Conservation (phyloP, 2,329 filamentous ascomycete species). For the Trichoderma sp. region DNA sequence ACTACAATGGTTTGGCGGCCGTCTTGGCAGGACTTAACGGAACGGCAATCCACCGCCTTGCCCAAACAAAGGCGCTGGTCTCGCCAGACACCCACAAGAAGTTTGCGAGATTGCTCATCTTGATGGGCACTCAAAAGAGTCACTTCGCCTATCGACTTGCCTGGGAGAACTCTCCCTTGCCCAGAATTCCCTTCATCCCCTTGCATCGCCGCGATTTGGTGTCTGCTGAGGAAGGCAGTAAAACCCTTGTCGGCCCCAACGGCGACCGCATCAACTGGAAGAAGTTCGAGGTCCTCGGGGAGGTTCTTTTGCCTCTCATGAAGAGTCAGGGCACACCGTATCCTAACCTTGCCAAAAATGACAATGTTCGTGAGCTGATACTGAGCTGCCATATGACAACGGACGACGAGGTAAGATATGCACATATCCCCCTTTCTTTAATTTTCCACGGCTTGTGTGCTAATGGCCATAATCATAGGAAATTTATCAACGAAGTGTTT, state of each 20-base stretch:
- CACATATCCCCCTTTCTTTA: not conserved
- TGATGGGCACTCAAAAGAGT: constrained; percentile 92
- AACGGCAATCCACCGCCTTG: constrained; percentile 80
- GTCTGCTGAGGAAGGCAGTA: constrained; percentile 88
- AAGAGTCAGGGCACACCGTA: constrained; percentile 88
- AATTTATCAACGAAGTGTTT: constrained; percentile 65
- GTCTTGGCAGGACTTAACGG: constrained; percentile 91
- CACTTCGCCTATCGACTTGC: constrained; percentile 95
- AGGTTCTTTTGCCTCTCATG: constrained; percentile 88
- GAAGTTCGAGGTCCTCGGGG: constrained; percentile 95
- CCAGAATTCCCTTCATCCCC: constrained; percentile 91
- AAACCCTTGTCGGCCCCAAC: constrained; percentile 78
- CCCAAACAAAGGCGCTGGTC: constrained; percentile 77
- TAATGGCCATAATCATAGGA: constrained; percentile 51
- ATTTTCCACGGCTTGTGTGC: not conserved
- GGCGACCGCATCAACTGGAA: constrained; percentile 90
- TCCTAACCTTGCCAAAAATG: constrained; percentile 68
- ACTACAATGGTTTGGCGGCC: constrained; percentile 95
- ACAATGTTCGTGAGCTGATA: constrained; percentile 73
- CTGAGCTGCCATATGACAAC: constrained; percentile 79
- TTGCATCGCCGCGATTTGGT: constrained; percentile 88
- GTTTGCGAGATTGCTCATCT: constrained; percentile 83
- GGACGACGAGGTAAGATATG: constrained; percentile 78
- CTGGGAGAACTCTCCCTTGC: constrained; percentile 91
- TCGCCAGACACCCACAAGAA: constrained; percentile 74